Base-by-base conservation (phyloP, 164 flowering plant genomes). In the Dillenia turbinata region DNA sequence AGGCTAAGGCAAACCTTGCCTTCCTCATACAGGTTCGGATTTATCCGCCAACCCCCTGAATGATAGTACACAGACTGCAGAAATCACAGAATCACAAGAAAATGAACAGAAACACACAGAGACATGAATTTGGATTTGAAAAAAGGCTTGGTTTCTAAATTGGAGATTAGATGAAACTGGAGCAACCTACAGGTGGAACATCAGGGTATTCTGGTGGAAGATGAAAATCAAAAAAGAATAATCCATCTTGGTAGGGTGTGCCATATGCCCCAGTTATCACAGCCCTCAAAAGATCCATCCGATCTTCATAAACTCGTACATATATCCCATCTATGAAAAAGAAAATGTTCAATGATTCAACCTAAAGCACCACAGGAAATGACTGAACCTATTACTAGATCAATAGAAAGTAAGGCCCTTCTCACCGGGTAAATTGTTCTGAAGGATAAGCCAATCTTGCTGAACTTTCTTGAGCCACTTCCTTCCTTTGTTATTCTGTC, bases 231-330 rank as follows among this genome's bases (percentile, higher is more conserved):
- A 95, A 95, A 81, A 95, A 85, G 77, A 92, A 95, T 56, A 95
- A 87, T n/a, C 99, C 99, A 80, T 95, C 99, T 76, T 95, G 99
- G 69, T 95, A 95, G 51, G 99, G 99, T 49, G 99, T 90, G 57
- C 97, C 99, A 75, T 88, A 90, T 62, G 98, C 92, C 72, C 99
- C 99, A 69, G 84, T 89, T 55, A 95, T 88, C 16, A 82, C 97
- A 43, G 96, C 98, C 74, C 98, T 85, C 67, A 95, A 62, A 33
- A 95, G 86, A 85, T 95, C 99, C 99, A 95, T 95, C 44, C 96
- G 78, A 72, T 95, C 98, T 78, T 95, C 99, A 70, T 90, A 92
- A 60, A 84, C 97, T 40, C 99, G 80, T 26, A 86, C 99, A 71
- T 85, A 92, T 14, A 95, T 90, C 48, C 84, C 88, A 51, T 83